These are phyloP conservation scores for Gillenia trifoliata DNA, from an alignment of 306 rosid genomes.

Conservation along the genomic window DNA sequence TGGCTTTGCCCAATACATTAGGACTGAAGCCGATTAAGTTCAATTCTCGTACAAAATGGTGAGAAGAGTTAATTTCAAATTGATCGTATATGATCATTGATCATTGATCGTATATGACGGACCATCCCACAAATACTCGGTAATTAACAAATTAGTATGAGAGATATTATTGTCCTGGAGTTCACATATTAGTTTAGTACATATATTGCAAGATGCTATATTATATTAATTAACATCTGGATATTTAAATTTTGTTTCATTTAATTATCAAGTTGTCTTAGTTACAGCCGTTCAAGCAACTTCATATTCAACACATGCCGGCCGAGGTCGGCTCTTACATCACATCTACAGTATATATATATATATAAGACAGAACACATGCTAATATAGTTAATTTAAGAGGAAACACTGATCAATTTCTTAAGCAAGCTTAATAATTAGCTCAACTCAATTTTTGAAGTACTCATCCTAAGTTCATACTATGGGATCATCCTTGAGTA, in stretches of 20 bases:
- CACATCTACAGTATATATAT: background rate
- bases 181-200: background rate
- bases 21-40: background rate
- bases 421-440: background rate
- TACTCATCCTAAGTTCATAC: background rate
- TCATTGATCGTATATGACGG: no score
- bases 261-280: background rate
- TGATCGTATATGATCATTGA: no score
- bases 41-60: background rate
- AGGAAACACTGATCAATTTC: background rate
- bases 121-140: slow-evolving; percentile 6
- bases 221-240: background rate
- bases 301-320: slow-evolving; percentile 41
- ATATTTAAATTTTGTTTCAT: background rate
- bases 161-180: background rate
- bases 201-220: background rate
- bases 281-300: slow-evolving; percentile 15
- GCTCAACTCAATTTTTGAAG: background rate
- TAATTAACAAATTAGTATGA: background rate
- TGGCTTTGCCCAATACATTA: no score
- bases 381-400: background rate
- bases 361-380: background rate
- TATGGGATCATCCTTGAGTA: slow-evolving; percentile 66
- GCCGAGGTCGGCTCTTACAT: slow-evolving; percentile 62
- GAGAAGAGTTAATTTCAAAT: background rate